Evolutionary conservation across 306 rosid species (phyloP), one percentile per base, ranked within the genome.

Genomic region (Fragaria iinumae): DNA sequence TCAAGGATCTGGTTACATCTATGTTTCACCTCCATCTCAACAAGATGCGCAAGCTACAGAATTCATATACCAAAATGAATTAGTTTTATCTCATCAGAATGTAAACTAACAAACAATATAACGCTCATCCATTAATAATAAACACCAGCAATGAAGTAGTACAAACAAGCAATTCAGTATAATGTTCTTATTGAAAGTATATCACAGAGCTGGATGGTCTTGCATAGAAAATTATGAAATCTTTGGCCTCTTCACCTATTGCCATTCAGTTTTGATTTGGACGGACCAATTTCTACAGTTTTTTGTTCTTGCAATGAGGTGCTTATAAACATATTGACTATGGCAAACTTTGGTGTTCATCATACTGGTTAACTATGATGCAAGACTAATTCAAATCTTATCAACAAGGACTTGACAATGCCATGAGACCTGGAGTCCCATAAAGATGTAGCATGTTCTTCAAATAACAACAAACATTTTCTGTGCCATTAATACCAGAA

Each of bases 11-110:
- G 99, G 83, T 87, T 88, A 81, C 93, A 95, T 80, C 97, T 87
- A 85, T 95, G 99, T 75, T 95, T 91, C 82, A 92, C 99, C 88
- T 92, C 97, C 99, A 95, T 83, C 87, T 92, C 99, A 71, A 69
- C 87, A 74, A 95, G 97, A 81, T 95, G 97, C 74, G 99, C 99
- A 76, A 95, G 99, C 99, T 95, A 81, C 80, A 86, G 8, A 80
- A 57, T 77, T 13, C 27, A 71, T 71, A 71, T 45, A 65, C 12
- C 65, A 68, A 70, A 74, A 73, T 67, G 34, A 23, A 67, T 72
- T 63, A 63, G 4, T 70, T 57, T 52, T 74, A 76, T 20, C 62
- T n/a, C 48, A 64, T 38, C 62, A 38, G 38, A 71, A 32, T 32
- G 34, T 32, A 52, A 53, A 50, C n/a, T 64, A 78, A 49, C 48